phyloP scores from a whole-genome alignment of 768 basidiomycete genomes.

The Hypsizygus marmoreus region DNA sequence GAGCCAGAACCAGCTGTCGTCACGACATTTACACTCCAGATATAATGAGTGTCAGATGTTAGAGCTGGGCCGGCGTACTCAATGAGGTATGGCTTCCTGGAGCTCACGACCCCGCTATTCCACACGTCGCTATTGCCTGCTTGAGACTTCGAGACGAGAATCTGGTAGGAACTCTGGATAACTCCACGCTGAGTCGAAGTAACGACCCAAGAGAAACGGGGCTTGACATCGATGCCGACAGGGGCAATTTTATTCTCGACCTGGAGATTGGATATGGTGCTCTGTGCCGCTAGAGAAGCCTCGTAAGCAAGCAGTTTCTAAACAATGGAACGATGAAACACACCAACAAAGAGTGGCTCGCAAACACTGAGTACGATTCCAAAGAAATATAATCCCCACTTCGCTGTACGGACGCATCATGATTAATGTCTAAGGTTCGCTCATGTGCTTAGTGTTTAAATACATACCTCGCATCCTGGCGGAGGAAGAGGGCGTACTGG shows the following conservation, averaged over 20 bases:
- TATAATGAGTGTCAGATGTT: slow-evolving; percentile 24
- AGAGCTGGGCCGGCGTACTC: slow-evolving; percentile 27
- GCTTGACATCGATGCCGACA: slow-evolving; percentile 25
- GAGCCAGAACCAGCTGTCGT: slow-evolving; percentile 20
- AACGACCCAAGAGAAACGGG: slow-evolving; percentile 30
- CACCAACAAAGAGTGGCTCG: background rate
- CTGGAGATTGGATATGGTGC: slow-evolving; percentile 15
- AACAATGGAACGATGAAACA: background rate
- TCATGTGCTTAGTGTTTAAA: background rate
- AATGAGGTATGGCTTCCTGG: slow-evolving; percentile 22
- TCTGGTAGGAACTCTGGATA: slow-evolving; percentile 24
- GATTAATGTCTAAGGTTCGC: background rate
- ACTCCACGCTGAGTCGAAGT: slow-evolving; percentile 16
- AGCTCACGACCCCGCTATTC: slow-evolving; percentile 24
- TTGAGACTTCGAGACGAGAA: slow-evolving; percentile 20
- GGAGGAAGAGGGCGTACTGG: background rate
- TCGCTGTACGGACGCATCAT: background rate
- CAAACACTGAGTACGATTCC: background rate
- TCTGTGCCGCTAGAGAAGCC: slow-evolving; percentile 7
- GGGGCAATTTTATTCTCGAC: slow-evolving; percentile 27
- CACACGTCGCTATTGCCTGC: slow-evolving; percentile 23
- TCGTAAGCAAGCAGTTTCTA: background rate
- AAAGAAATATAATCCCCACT: background rate
- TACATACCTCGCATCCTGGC: background rate
- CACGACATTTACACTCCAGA: slow-evolving; percentile 26